These are phyloP conservation scores for Globisporangium barbulae DNA, from an alignment of 352 stramenopile genomes.

Conservation along the genomic window DNA sequence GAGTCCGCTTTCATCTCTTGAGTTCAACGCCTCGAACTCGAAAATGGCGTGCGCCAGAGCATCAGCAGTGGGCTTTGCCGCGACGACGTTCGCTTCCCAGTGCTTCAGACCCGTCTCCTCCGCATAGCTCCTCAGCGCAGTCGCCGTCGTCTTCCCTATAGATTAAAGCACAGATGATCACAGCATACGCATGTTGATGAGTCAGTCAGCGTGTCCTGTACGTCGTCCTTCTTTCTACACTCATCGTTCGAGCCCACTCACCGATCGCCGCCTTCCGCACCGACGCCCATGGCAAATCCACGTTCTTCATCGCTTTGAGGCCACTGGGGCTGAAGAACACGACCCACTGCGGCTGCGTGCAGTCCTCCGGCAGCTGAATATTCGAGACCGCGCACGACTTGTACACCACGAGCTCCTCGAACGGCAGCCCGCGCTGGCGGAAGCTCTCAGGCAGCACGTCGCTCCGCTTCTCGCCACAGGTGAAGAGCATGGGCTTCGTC, in stretches of 20 bases:
- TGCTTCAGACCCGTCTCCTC: slow-evolving; percentile 30
- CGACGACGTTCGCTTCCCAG: slow-evolving; percentile 54
- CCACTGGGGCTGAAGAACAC: slow-evolving; percentile 84
- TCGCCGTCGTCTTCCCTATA: slow-evolving; percentile 67
- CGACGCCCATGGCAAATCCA: slow-evolving; percentile 42
- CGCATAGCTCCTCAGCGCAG: slow-evolving; percentile 44
- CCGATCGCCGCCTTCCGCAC: slow-evolving; percentile 79
- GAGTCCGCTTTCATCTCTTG: neutral
- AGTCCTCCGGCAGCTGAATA: slow-evolving; percentile 37
- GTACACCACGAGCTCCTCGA: slow-evolving; percentile 74
- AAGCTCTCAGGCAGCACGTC: slow-evolving; percentile 69
- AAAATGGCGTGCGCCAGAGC: slow-evolving; percentile 51
- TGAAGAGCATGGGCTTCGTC: slow-evolving; percentile 62
- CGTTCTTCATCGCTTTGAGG: slow-evolving; percentile 45
- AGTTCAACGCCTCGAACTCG: slow-evolving; percentile 27
- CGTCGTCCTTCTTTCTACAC: neutral
- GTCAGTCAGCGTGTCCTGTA: neutral
- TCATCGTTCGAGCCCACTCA: slow-evolving; percentile 8
- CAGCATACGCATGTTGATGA: neutral
- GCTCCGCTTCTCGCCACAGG: slow-evolving; percentile 72
- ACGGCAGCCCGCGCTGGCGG: slow-evolving; percentile 26
- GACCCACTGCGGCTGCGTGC: slow-evolving; percentile 51
- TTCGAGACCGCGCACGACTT: slow-evolving; percentile 43
- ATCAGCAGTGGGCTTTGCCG: slow-evolving; percentile 52
- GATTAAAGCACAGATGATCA: neutral